Conservation (phyloP, 2,329 filamentous ascomycete species). For the Paracorniculantispora psalliotae region DNA sequence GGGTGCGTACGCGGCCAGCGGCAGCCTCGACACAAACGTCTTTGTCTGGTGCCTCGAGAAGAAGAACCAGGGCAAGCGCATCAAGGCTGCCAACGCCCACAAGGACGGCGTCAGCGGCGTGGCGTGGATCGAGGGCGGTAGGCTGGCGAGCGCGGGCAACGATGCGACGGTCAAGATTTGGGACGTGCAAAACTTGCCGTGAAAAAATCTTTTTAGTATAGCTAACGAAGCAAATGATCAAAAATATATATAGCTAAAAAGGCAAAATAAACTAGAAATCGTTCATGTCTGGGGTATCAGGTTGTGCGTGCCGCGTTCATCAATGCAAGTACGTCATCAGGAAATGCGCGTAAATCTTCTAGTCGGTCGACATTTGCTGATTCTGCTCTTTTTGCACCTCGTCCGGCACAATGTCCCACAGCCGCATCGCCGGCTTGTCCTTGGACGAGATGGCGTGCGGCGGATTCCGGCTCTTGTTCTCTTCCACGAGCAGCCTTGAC, state of each 20-base stretch:
- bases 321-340: background rate
- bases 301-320: background rate
- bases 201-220: background rate
- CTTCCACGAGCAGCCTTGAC: constrained; percentile 30
- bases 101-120: constrained; percentile 94
- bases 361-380: constrained; percentile 35
- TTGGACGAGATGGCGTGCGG: constrained; percentile 23
- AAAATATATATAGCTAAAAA: background rate
- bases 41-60: constrained; percentile 85
- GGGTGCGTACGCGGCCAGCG: constrained; percentile 75
- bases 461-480: constrained; percentile 32
- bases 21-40: constrained; percentile 84
- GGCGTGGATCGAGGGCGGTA: constrained; percentile 66
- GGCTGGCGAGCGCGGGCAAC: constrained; percentile 73
- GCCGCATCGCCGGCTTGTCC: constrained; percentile 20
- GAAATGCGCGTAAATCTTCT: constrained; percentile 19
- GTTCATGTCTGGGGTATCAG: constrained; percentile 5
- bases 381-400: constrained; percentile 33
- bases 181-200: constrained; percentile 39
- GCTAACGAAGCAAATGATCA: background rate
- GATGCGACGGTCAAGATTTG: constrained; percentile 92
- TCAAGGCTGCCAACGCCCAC: constrained; percentile 83
- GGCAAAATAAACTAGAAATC: background rate
- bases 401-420: constrained; percentile 31
- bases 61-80: constrained; percentile 72